phyloP scores from a whole-genome alignment of 1,284 basidiomycete species.

The Ustilago curta region DNA sequence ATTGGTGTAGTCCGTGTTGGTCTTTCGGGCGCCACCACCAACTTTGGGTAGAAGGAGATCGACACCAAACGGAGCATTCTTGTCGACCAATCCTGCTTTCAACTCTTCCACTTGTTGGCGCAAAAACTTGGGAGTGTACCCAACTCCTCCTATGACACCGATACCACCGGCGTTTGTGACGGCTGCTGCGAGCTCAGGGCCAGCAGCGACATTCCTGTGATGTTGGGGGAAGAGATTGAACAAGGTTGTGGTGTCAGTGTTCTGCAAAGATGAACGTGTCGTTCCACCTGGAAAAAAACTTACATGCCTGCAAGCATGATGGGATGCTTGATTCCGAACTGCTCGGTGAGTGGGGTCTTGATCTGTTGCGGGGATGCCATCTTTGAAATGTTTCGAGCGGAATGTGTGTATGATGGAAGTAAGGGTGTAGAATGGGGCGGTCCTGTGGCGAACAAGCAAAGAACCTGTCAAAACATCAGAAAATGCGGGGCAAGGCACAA shows the following conservation, averaged over 20 bases:
- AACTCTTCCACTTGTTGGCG: conserved; percentile 45
- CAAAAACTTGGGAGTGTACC: conserved; percentile 54
- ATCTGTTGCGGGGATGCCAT: conserved; percentile 58
- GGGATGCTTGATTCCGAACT: conserved; percentile 83
- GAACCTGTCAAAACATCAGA: neutral
- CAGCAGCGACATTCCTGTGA: conserved; percentile 62
- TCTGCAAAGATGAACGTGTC: neutral
- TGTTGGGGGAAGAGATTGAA: neutral
- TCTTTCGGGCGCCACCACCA: conserved; percentile 63
- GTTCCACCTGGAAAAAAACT: neutral
- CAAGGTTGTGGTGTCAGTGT: conserved; percentile 1
- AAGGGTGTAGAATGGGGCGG: neutral
- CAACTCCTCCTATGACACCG: conserved; percentile 65
- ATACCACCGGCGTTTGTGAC: conserved; percentile 63
- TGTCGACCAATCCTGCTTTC: conserved; percentile 56
- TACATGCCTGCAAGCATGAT: conserved; percentile 80
- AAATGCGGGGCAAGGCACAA: conserved; percentile 9
- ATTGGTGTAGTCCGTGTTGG: conserved; percentile 64
- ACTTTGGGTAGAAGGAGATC: conserved; percentile 65
- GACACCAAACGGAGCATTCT: conserved; percentile 64
- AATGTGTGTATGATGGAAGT: conserved; percentile 1
- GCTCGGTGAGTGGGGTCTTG: conserved; percentile 57
- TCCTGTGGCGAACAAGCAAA: neutral
- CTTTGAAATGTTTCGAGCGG: neutral
- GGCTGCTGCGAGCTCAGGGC: conserved; percentile 61